Conservation (phyloP, 768 basidiomycete genomes). For the Postia placenta region DNA sequence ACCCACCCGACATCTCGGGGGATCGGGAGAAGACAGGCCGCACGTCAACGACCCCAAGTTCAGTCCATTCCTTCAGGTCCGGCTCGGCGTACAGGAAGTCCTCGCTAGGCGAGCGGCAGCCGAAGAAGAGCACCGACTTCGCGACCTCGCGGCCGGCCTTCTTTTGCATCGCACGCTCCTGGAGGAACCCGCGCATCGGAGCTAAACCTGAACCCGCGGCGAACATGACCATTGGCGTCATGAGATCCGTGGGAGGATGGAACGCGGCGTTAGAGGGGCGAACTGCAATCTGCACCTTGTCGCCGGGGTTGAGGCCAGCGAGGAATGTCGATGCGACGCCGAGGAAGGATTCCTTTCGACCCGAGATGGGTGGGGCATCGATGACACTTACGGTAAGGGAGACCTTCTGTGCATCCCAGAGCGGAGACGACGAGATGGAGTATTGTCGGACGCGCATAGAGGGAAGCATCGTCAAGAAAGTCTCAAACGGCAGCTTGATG, state of each 20-base stretch:
- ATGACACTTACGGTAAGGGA: constrained; percentile 41
- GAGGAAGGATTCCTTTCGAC: constrained; percentile 27
- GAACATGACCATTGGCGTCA: constrained; percentile 38
- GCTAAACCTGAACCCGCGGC: constrained; percentile 43
- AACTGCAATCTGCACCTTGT: constrained; percentile 35
- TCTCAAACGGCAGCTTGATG: constrained; percentile 32
- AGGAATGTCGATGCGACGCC: constrained; percentile 43
- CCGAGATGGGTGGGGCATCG: constrained; percentile 30
- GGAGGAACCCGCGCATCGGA: constrained; percentile 46
- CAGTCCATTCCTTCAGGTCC: constrained; percentile 34
- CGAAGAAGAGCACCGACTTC: constrained; percentile 36
- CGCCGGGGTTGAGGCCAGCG: constrained; percentile 29
- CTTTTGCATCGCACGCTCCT: constrained; percentile 42
- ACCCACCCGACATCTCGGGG: constrained; percentile 10
- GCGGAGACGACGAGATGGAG: constrained; percentile 46
- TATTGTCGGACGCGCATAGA: constrained; percentile 46
- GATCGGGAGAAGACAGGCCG: constrained; percentile 32
- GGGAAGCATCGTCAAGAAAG: constrained; percentile 37
- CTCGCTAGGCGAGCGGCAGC: constrained; percentile 32
- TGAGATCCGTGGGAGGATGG: constrained; percentile 36
- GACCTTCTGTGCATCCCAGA: constrained; percentile 34
- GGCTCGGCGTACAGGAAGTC: constrained; percentile 36
- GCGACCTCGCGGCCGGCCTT: constrained; percentile 34
- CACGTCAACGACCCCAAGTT: constrained; percentile 35
- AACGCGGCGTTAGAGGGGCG: constrained; percentile 32